Base-by-base conservation (phyloP, 345 rosid species). In the Gossypium thurberi region DNA sequence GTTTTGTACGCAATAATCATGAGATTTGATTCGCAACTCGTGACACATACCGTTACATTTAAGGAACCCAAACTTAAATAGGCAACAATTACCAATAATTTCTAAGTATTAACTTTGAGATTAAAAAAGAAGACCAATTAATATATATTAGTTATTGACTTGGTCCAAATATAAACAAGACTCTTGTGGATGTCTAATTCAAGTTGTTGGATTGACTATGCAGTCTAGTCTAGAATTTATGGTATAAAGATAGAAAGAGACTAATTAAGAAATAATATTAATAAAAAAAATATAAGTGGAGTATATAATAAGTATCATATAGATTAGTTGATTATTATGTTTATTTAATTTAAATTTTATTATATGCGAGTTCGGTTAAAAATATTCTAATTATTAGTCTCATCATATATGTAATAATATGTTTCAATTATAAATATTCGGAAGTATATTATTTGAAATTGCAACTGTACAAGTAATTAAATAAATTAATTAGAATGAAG, bases 201-300 rank as follows among this genome's bases (percentile, higher is more conserved):
- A 69, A 33, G 75, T 70, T 25, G 69, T 44, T 74, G 82, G 70
- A 51, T 79, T 83, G 86, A 79, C 85, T 48, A 59, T 67, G 25
- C 23, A 67, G 78, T 79, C 78, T 61, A 66, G 73, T 76, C 81
- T 61, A 66, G 73, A 74, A 78, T 67, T 43, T 42, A 13, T 62
- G 40, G 7, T 82, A 23, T 58, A 56, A 20, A 71, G 13, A 65
- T 37, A 25, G 52, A 53, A 4, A 50, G 64, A 37, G 59, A 48
- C 37, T 6, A 25, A 14, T 53, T 67, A 63, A 18, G 56, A 65
- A 33, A 21, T 53, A 52, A 67, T 76, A 25, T 4, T 70, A 58
- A 58, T 25, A 25, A 59, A 25, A 25, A 10, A 11, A 58, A 0
- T 25, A 58, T 4, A 23, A 23, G 20, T 71, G 64, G 37, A 48